Percentiles rank a stretch among this genome's conserved stretches.
Conservation (phyloP, 2,329 filamentous ascomycete genomes). For the Pezicula radicicola region DNA sequence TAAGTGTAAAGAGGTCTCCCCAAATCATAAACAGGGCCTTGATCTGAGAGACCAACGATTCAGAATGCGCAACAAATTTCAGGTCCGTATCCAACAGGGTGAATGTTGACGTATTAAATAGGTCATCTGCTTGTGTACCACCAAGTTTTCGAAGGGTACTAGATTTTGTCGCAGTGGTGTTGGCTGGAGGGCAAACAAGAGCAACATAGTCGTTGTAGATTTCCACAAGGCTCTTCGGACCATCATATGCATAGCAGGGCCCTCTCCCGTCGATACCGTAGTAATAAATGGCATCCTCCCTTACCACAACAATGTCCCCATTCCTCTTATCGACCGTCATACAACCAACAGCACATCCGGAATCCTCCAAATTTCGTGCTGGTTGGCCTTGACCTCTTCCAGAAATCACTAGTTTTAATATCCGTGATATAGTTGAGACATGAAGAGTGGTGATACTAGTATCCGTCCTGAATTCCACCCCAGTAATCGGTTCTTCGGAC, state of each 20-base stretch:
- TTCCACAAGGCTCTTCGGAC: conserved; percentile 77
- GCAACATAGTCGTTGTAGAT: conserved; percentile 84
- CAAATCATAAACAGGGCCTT: conserved; percentile 81
- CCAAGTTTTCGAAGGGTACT: conserved; percentile 69
- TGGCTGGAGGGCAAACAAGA: conserved; percentile 72
- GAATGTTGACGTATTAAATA: conserved; percentile 86
- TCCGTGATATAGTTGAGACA: conserved; percentile 84
- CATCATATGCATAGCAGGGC: conserved; percentile 87
- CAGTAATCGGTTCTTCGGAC: conserved; percentile 93
- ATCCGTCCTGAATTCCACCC: conserved; percentile 71
- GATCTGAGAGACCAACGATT: conserved; percentile 78
- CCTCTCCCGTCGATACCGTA: conserved; percentile 84
- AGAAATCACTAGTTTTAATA: conserved; percentile 82
- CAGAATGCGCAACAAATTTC: conserved; percentile 85
- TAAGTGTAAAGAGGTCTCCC: conserved; percentile 89
- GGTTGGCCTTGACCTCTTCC: conserved; percentile 87
- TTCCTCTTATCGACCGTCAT: conserved; percentile 82
- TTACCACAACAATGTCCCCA: conserved; percentile 84
- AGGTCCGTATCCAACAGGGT: conserved; percentile 89
- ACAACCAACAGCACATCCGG: conserved; percentile 88
- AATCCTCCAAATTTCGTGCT: conserved; percentile 83
- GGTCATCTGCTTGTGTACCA: conserved; percentile 66
- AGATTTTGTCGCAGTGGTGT: conserved; percentile 48
- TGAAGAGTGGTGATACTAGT: conserved; percentile 72
- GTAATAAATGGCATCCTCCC: conserved; percentile 94